Conservation (phyloP, 805 yeast genomes). For the Saturnispora besseyi region DNA sequence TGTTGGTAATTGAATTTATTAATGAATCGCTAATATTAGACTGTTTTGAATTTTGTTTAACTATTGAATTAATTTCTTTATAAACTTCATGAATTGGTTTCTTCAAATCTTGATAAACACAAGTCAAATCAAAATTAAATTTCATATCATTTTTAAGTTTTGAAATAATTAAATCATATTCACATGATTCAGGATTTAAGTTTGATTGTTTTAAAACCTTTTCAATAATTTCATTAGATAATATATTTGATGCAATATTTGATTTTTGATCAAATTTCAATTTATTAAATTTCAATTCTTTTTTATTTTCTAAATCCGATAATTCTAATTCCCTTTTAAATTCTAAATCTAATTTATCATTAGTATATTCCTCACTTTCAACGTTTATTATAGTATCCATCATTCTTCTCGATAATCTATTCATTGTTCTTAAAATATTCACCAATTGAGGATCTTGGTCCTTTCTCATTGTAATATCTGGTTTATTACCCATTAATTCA, state of each 20-base stretch:
- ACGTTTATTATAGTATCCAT: slow-evolving; percentile 45
- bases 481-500: slow-evolving; percentile 64
- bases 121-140: slow-evolving; percentile 20
- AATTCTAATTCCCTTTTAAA: slow-evolving; percentile 40
- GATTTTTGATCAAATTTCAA: slow-evolving; percentile 28
- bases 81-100: slow-evolving; percentile 30
- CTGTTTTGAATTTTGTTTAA: slow-evolving; percentile 47
- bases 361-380: slow-evolving; percentile 20
- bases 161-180: slow-evolving; percentile 21
- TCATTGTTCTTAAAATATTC: slow-evolving; percentile 78
- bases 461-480: slow-evolving; percentile 81
- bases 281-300: slow-evolving; percentile 44
- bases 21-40: slow-evolving; percentile 18
- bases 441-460: slow-evolving; percentile 59
- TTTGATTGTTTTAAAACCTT: slow-evolving; percentile 20
- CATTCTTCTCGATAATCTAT: slow-evolving; percentile 76
- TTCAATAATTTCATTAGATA: slow-evolving; percentile 18
- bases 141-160: slow-evolving; percentile 17
- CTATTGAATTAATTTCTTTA: slow-evolving; percentile 36
- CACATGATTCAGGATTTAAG: slow-evolving; percentile 20
- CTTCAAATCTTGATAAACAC: slow-evolving; percentile 20
- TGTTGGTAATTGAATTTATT: neutral
- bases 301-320: slow-evolving; percentile 41
- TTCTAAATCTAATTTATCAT: slow-evolving; percentile 28
- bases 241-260: slow-evolving; percentile 20